These are phyloP conservation scores for Phoma herbarum DNA, from an alignment of 2,329 filamentous ascomycete genomes.

Conservation along the genomic window DNA sequence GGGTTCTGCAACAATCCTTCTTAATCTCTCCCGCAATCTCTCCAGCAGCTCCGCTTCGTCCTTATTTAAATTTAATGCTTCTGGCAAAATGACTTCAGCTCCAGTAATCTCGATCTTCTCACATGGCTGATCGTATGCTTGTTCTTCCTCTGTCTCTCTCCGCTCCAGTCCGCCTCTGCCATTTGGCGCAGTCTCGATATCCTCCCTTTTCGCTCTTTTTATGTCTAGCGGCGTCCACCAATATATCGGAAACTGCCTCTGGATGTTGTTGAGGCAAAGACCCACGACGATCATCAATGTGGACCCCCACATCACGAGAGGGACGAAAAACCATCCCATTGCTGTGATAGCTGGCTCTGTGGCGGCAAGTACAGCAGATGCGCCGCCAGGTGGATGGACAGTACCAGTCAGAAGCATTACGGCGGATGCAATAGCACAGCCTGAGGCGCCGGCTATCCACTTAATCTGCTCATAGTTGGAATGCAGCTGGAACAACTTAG, in stretches of 20 bases:
- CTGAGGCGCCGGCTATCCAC: slow-evolving; percentile 58
- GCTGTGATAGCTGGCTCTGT: slow-evolving; percentile 51
- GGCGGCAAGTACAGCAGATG: slow-evolving; percentile 58
- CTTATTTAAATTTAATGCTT: slow-evolving; percentile 45
- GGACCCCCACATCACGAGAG: slow-evolving; percentile 54
- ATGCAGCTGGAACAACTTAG: slow-evolving; percentile 56
- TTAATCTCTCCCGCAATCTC: slow-evolving; percentile 45
- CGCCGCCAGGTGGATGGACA: slow-evolving; percentile 61
- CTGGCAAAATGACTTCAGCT: slow-evolving; percentile 46
- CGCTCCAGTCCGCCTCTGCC: slow-evolving; percentile 32
- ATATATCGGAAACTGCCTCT: slow-evolving; percentile 57
- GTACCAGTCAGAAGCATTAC: slow-evolving; percentile 59
- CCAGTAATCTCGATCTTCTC: slow-evolving; percentile 45
- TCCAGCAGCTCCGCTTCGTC: slow-evolving; percentile 51
- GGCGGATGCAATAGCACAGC: slow-evolving; percentile 54
- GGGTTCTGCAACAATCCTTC: slow-evolving; percentile 21
- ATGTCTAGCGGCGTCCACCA: slow-evolving; percentile 59
- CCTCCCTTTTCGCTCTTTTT: slow-evolving; percentile 32
- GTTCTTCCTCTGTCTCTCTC: slow-evolving; percentile 26
- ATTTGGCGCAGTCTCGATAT: slow-evolving; percentile 38
- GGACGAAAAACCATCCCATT: slow-evolving; percentile 58
- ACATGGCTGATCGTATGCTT: slow-evolving; percentile 27
- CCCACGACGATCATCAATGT: slow-evolving; percentile 55
- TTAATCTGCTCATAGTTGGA: slow-evolving; percentile 49
- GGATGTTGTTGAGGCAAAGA: slow-evolving; percentile 57